Evolutionary conservation across 345 rosid species (phyloP).

Genomic region (Psidium guajava): DNA sequence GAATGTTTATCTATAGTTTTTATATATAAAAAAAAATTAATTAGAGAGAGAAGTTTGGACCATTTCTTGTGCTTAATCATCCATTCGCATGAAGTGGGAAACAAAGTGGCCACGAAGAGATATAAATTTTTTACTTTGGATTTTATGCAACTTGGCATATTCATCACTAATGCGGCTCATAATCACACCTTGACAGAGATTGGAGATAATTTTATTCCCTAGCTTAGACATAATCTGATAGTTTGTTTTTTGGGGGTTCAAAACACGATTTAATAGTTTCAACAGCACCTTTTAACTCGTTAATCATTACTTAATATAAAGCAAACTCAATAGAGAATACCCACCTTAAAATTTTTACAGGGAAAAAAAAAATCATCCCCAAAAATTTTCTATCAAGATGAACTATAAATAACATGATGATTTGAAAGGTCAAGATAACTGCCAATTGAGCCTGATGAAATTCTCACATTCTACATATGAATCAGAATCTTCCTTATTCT

Average conservation of each 20-base stretch:
- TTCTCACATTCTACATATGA: neutral
- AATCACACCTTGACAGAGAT: neutral
- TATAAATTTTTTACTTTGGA: neutral
- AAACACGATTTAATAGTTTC: neutral
- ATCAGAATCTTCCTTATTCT: neutral
- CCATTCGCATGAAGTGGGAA: neutral
- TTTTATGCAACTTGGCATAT: neutral
- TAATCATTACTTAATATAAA: neutral
- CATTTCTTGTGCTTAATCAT: neutral
- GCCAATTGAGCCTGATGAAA: neutral
- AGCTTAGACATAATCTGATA: neutral
- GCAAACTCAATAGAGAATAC: neutral
- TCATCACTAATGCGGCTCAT: neutral
- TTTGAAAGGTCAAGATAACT: neutral
- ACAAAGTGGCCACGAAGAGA: conserved; percentile 2
- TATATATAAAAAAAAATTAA: too few species aligned
- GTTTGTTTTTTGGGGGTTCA: neutral
- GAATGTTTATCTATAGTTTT: neutral
- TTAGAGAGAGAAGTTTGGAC: neutral
- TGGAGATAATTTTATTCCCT: neutral
- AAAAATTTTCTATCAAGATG: neutral
- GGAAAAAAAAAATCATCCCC: neutral
- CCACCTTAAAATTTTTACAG: neutral
- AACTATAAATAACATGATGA: neutral
- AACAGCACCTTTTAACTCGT: neutral